phyloP scores from a whole-genome alignment of 192 early-diverging fungal genomes.

The Lobulomyces angularis region DNA sequence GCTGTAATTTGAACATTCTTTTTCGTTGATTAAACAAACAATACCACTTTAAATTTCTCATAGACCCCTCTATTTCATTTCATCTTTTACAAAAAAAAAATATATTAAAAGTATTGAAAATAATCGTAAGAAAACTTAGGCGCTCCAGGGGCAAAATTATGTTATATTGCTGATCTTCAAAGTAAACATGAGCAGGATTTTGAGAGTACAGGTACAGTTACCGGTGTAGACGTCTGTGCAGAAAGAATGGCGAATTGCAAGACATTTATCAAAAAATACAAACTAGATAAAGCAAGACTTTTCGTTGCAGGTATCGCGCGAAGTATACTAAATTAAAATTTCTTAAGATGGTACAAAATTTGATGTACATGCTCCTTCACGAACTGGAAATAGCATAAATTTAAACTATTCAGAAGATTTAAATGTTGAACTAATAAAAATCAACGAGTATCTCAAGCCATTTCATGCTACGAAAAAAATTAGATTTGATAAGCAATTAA shows the following conservation, averaged over 20 bases:
- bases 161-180: slow-evolving; percentile 62
- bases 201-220: slow-evolving; percentile 51
- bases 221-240: slow-evolving; percentile 75
- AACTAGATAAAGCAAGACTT: slow-evolving; percentile 41
- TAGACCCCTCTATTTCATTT: too few species aligned
- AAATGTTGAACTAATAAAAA: not conserved
- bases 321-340: not conserved
- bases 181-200: not conserved
- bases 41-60: too few species aligned
- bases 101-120: too few species aligned
- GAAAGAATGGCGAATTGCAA: slow-evolving; percentile 66
- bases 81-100: too few species aligned
- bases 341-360: slow-evolving; percentile 69
- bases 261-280: slow-evolving; percentile 59
- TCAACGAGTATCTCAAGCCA: slow-evolving; percentile 29
- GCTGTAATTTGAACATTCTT: slow-evolving; percentile 14
- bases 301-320: slow-evolving; percentile 39
- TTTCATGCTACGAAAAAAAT: slow-evolving; percentile 70
- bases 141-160: slow-evolving; percentile 83
- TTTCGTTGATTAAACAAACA: too few species aligned
- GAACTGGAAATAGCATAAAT: slow-evolving; percentile 15
- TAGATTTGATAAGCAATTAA: slow-evolving; percentile 39
- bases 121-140: too few species aligned
- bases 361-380: slow-evolving; percentile 52
- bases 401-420: slow-evolving; percentile 8